These are phyloP conservation scores for Chaetoscypha palmicola DNA, from an alignment of 2,329 filamentous ascomycete genomes.

Conservation along the genomic window DNA sequence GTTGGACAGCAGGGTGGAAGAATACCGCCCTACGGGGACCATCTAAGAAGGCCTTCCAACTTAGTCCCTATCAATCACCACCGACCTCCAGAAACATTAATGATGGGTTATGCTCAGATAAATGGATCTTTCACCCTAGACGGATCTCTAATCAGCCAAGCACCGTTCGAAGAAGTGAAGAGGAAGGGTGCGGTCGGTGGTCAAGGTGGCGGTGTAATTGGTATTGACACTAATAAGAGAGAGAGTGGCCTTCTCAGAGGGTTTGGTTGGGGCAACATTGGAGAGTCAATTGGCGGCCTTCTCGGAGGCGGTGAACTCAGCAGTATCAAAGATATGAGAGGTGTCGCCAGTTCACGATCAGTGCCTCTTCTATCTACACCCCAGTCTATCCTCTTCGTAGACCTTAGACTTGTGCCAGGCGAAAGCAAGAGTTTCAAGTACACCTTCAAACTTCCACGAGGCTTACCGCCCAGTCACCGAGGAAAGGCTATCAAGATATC, in stretches of 20 bases:
- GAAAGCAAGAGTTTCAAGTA: slow-evolving; percentile 87
- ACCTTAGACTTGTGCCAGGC: slow-evolving; percentile 77
- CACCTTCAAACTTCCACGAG: slow-evolving; percentile 75
- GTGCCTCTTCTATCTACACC: slow-evolving; percentile 91
- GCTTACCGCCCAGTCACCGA: slow-evolving; percentile 83
- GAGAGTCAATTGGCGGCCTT: slow-evolving; percentile 79
- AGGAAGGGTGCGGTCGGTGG: slow-evolving; percentile 84
- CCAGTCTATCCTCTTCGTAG: slow-evolving; percentile 92
- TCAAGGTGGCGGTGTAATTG: slow-evolving; percentile 80
- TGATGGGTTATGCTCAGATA: slow-evolving; percentile 97
- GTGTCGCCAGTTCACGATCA: slow-evolving; percentile 74
- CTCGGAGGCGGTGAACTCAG: slow-evolving; percentile 83
- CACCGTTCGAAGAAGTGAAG: slow-evolving; percentile 92
- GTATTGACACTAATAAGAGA: slow-evolving; percentile 64
- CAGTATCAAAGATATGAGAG: slow-evolving; percentile 92
- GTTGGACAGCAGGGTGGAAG: slow-evolving; percentile 45
- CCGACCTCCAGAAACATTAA: slow-evolving; percentile 66
- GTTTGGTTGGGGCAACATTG: slow-evolving; percentile 82
- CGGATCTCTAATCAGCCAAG: slow-evolving; percentile 81
- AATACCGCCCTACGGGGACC: slow-evolving; percentile 37
- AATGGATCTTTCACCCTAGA: slow-evolving; percentile 89
- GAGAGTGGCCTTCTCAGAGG: slow-evolving; percentile 74
- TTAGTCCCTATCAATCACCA: slow-evolving; percentile 36
- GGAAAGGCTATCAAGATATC: slow-evolving; percentile 91
- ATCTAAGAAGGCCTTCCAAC: slow-evolving; percentile 38